Evolutionary conservation across 192 early-diverging fungal species (phyloP).

Genomic region (Coemansia javaensis): DNA sequence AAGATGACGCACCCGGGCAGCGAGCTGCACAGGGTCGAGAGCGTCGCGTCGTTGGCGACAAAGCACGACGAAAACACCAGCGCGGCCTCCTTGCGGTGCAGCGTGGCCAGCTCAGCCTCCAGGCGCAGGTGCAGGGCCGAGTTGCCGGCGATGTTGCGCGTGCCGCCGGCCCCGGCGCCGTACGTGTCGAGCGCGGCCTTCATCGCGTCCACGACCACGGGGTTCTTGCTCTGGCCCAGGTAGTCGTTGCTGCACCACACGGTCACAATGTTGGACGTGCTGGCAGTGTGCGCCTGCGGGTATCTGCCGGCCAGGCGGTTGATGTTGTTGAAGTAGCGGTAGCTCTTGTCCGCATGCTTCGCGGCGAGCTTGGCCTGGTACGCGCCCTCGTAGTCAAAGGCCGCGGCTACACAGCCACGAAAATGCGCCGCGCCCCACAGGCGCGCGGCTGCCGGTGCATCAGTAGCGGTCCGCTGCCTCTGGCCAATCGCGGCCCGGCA

Average conservation of each 20-base stretch:
- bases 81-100: constrained; percentile 89
- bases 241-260: constrained; percentile 99
- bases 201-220: constrained; percentile 80
- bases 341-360: constrained; percentile 95
- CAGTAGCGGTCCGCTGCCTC: not conserved
- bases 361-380: constrained; percentile 84
- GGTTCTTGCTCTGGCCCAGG: constrained; percentile 92
- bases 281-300: constrained; percentile 90
- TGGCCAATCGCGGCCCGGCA: not conserved
- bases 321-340: constrained; percentile 99
- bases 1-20: constrained; percentile 92
- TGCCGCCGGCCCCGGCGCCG: constrained; percentile 97
- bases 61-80: constrained; percentile 97
- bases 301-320: constrained; percentile 91
- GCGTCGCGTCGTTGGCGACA: constrained; percentile 96
- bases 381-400: constrained; percentile 87
- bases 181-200: constrained; percentile 91
- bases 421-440: not conserved
- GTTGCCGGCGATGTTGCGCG: constrained; percentile 99
- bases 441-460: not conserved
- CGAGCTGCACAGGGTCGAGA: constrained; percentile 81
- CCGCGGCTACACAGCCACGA: constrained; percentile 3
- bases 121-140: constrained; percentile 89
- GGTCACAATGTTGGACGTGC: constrained; percentile 79
- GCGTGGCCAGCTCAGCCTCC: constrained; percentile 82